These are phyloP conservation scores for Fomitopsis pulvina DNA, from an alignment of 768 basidiomycete genomes.

Conservation along the genomic window DNA sequence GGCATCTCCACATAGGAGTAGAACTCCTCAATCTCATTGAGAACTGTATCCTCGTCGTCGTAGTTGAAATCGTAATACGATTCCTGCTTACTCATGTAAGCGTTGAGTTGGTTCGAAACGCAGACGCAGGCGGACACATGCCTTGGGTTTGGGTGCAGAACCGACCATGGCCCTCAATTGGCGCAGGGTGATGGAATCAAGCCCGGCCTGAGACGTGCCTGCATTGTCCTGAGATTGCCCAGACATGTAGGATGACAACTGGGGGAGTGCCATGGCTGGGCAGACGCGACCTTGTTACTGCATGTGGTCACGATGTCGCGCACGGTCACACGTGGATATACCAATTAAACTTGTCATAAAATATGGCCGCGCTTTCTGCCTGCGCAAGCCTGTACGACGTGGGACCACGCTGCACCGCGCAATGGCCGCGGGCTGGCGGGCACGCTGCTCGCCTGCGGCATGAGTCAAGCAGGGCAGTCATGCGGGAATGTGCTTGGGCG, in stretches of 20 bases:
- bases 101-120: conserved; percentile 15
- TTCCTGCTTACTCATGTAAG: conserved; percentile 45
- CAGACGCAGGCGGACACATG: conserved; percentile 22
- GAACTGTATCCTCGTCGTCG: conserved; percentile 92
- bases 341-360: too few species aligned
- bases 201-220: conserved; percentile 30
- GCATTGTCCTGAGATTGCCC: conserved; percentile 26
- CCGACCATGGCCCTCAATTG: conserved; percentile 72
- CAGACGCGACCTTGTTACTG: background rate
- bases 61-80: conserved; percentile 88
- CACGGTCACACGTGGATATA: background rate
- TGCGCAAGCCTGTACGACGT: background rate
- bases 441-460: background rate
- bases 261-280: conserved; percentile 28
- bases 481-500: background rate
- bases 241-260: conserved; percentile 19
- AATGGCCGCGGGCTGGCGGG: background rate
- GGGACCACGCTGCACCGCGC: background rate
- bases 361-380: too few species aligned
- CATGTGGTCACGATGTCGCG: conserved; percentile 2
- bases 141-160: conserved; percentile 71
- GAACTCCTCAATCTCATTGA: conserved; percentile 97
- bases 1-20: conserved; percentile 96
- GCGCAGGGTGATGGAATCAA: conserved; percentile 75
- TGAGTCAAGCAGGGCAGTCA: background rate